Conservation (phyloP, 2,329 filamentous ascomycete genomes). For the Ophiostoma sp. region DNA sequence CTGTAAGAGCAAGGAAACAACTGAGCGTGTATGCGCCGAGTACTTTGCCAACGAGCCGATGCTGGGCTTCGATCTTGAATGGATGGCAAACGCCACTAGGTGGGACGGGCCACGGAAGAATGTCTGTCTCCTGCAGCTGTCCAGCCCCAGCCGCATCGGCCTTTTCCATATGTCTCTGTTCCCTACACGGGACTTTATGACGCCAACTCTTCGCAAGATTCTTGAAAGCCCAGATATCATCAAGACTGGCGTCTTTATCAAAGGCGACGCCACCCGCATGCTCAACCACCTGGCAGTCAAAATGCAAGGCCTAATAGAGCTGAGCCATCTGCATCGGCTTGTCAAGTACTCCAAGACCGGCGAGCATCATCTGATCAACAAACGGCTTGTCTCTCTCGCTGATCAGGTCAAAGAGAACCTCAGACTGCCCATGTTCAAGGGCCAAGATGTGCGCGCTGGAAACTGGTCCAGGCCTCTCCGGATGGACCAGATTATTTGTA, state of each 20-base stretch:
- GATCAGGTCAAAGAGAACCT: constrained; percentile 66
- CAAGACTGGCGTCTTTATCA: constrained; percentile 74
- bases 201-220: constrained; percentile 63
- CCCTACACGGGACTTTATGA: constrained; percentile 54
- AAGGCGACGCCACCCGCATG: constrained; percentile 64
- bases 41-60: constrained; percentile 65
- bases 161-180: constrained; percentile 76
- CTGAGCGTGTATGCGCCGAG: constrained; percentile 59
- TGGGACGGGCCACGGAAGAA: constrained; percentile 55
- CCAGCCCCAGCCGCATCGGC: constrained; percentile 67
- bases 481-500: constrained; percentile 63
- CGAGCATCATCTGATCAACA: constrained; percentile 57
- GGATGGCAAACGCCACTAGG: constrained; percentile 53
- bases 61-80: constrained; percentile 88
- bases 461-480: constrained; percentile 65
- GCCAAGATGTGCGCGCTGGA: constrained; percentile 60
- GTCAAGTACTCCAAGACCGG: constrained; percentile 58
- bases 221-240: constrained; percentile 64
- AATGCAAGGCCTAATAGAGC: constrained; percentile 65
- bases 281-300: constrained; percentile 60
- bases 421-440: constrained; percentile 71
- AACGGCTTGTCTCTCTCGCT: constrained; percentile 59
- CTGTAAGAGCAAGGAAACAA: constrained; percentile 61
- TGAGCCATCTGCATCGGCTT: constrained; percentile 75
- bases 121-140: constrained; percentile 77